A percentile compares a stretch with the other conserved stretches of the same genome.
phyloP scores from a whole-genome alignment of 2,329 filamentous ascomycete species.

The Cytospora paraplurivora region DNA sequence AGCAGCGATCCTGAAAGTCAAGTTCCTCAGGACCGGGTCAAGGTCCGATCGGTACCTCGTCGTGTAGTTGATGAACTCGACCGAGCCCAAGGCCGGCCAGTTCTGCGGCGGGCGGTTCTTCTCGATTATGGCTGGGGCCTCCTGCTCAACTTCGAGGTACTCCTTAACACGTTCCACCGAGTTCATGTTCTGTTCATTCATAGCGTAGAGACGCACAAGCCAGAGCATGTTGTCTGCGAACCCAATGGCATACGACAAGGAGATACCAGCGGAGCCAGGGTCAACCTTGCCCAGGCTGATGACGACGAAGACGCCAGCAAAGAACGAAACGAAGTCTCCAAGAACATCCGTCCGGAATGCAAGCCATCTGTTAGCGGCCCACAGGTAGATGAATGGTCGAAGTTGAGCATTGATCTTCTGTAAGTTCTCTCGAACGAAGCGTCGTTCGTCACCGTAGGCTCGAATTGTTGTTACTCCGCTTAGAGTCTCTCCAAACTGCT shows the following conservation, averaged over 20 bases:
- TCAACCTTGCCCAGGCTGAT: slow-evolving; percentile 80
- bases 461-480: slow-evolving; percentile 95
- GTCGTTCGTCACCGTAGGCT: slow-evolving; percentile 89
- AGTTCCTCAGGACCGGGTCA: slow-evolving; percentile 78
- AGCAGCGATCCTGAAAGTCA: slow-evolving; percentile 84
- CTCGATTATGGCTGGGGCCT: slow-evolving; percentile 76
- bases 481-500: slow-evolving; percentile 96
- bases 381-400: slow-evolving; percentile 92
- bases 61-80: slow-evolving; percentile 87
- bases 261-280: slow-evolving; percentile 88
- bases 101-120: slow-evolving; percentile 74
- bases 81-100: slow-evolving; percentile 84
- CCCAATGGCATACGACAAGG: slow-evolving; percentile 91
- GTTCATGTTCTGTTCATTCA: slow-evolving; percentile 99
- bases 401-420: slow-evolving; percentile 85
- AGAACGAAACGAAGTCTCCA: slow-evolving; percentile 90
- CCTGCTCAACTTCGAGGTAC: slow-evolving; percentile 94
- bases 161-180: slow-evolving; percentile 97
- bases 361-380: slow-evolving; percentile 97
- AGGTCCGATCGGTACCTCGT: slow-evolving; percentile 88
- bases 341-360: slow-evolving; percentile 88
- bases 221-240: slow-evolving; percentile 97
- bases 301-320: slow-evolving; percentile 88
- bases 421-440: slow-evolving; percentile 92
- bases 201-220: slow-evolving; percentile 90